Conservation (phyloP, 768 basidiomycete species). For the Panaeolus cyanescens region DNA sequence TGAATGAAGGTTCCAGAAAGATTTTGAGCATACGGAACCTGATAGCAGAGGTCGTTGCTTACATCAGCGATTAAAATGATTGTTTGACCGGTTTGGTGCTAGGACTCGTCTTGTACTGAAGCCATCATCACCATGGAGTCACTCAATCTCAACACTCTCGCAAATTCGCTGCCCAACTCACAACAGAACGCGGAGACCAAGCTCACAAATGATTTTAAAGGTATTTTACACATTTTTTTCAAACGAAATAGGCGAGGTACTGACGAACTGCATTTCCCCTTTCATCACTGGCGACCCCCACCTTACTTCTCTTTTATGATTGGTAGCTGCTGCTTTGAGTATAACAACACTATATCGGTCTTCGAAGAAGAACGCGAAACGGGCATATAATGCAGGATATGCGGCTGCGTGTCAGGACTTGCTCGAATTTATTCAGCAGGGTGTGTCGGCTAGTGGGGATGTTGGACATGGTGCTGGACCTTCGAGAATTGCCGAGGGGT, state of each 20-base stretch:
- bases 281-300: background rate
- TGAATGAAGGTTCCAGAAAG: background rate
- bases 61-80: conserved; percentile 5
- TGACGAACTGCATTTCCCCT: too few relatives aligned
- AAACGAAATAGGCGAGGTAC: too few relatives aligned
- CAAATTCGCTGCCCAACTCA: conserved; percentile 68
- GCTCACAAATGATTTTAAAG: conserved; percentile 80
- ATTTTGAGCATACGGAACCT: background rate
- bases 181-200: conserved; percentile 84
- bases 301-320: conserved; percentile 4
- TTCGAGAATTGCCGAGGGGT: conserved; percentile 45
- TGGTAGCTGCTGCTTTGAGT: conserved; percentile 75
- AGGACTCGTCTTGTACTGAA: background rate
- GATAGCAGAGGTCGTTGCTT: background rate
- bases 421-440: conserved; percentile 80
- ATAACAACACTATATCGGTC: conserved; percentile 86
- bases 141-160: conserved; percentile 79
- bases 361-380: conserved; percentile 73
- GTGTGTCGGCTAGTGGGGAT: conserved; percentile 61
- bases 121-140: conserved; percentile 57
- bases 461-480: conserved; percentile 41
- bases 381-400: conserved; percentile 81
- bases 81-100: conserved; percentile 4
- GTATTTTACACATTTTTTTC: conserved; percentile 43
- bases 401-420: conserved; percentile 80